Base-by-base conservation (phyloP, 2,329 filamentous ascomycete genomes). In the Dothidotthia symphoricarpi region DNA sequence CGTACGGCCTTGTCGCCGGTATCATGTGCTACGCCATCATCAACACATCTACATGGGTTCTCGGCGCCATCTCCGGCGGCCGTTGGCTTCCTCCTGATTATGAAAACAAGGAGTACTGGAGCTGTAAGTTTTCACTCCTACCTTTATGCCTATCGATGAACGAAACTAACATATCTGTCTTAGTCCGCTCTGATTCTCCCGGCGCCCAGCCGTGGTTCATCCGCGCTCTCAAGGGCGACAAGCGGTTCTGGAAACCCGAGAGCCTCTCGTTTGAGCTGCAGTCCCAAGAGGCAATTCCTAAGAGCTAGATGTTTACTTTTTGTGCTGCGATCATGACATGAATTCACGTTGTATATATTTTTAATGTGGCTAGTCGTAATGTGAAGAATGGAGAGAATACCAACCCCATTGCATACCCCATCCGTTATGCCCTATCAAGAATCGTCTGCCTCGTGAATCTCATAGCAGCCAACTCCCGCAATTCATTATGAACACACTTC, bases 1-100 rank as follows among this genome's bases (percentile, higher is more conserved):
- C 88, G 4, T 86, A 94, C 61, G 88, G 88, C 30, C 75, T 95
- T 10, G 93, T 94, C 50, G 86, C 79, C 2, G 86, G 88, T 29
- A 85, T 94, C 55, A 74, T 84, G 55, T 80, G 80, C 28, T 94
- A 93, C 66, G 82, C 83, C 34, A 63, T 85, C 47, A 75, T 94
- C 65, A 94, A 95, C 68, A 77, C 75, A 0, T 57, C 76, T 10
- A 81, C 86, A 5, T 90, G 55, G 55, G 46, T 43, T n/a, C 26
- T 58, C 16, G 51, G 37, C 13, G 26, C 30, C 16, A 36, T 58
- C 24, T 47, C 47, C 1, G 35, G 47, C 19, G 53, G 51, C 19
- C 41, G 44, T 4, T 8, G 54, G 8, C 41, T 55, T 28, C 55
- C 55, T 34, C 53, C 53, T 13, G 55, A 58, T 28, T 57, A 58